Percentiles rank a stretch among this genome's conserved stretches.
Conservation (phyloP, 2,329 filamentous ascomycete species). For the Ilyonectria robusta region DNA sequence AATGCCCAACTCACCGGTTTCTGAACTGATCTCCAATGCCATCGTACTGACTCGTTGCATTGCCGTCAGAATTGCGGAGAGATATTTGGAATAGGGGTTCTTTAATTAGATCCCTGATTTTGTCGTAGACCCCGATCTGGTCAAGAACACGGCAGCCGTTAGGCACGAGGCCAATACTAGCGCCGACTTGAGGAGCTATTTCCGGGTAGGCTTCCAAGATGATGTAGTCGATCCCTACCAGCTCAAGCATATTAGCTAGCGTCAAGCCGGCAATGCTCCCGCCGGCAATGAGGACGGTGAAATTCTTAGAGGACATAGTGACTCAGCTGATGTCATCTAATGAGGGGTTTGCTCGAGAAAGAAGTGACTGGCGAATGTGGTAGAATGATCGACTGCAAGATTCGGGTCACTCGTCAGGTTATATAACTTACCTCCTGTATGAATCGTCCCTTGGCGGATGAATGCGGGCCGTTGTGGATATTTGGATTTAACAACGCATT, state of each 20-base stretch:
- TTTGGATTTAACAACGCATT: too few relatives aligned
- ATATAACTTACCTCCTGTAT: too few relatives aligned
- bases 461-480: too few relatives aligned
- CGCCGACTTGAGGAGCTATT: conserved; percentile 62
- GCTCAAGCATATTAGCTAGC: conserved; percentile 29
- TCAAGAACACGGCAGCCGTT: conserved; percentile 62
- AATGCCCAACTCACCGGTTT: neutral
- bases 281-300: conserved; percentile 23
- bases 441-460: too few relatives aligned
- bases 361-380: too few relatives aligned
- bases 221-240: conserved; percentile 59
- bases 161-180: conserved; percentile 61
- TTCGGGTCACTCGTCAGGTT: too few relatives aligned
- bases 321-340: too few relatives aligned
- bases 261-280: conserved; percentile 28
- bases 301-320: neutral
- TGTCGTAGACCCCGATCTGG: conserved; percentile 54
- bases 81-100: conserved; percentile 6
- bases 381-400: too few relatives aligned
- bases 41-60: neutral
- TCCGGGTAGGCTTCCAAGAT: conserved; percentile 60
- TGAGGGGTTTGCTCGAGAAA: too few relatives aligned
- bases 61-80: conserved; percentile 16
- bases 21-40: neutral
- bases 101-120: neutral